Conservation (phyloP, 1,284 basidiomycete species). For the Heterobasidion annosum region DNA sequence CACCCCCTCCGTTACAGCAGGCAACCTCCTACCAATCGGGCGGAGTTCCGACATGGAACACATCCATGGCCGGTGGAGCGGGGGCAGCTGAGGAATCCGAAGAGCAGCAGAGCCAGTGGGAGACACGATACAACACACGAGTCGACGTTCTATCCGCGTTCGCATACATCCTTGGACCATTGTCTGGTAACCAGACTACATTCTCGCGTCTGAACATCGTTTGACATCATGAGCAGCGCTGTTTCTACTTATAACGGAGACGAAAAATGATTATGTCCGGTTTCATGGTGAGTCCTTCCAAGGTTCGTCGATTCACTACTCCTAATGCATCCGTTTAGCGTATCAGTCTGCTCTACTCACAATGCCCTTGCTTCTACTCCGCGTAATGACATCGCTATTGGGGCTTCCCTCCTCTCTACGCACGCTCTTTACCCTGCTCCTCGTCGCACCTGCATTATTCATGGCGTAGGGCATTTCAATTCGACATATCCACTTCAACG, state of each 20-base stretch:
- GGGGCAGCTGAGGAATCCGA: slow-evolving; percentile 34
- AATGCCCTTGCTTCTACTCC: slow-evolving; percentile 52
- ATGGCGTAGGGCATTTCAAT: slow-evolving; percentile 43
- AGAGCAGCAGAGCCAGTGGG: slow-evolving; percentile 57
- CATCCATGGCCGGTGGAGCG: slow-evolving; percentile 31
- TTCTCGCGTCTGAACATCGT: not conserved
- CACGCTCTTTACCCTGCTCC: slow-evolving; percentile 34
- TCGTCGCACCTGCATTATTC: slow-evolving; percentile 32
- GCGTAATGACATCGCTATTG: slow-evolving; percentile 48
- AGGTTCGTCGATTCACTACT: slow-evolving; percentile 1
- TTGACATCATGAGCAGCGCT: slow-evolving; percentile 40
- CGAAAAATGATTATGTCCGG: slow-evolving; percentile 72
- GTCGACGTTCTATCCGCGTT: slow-evolving; percentile 64
- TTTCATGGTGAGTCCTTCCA: slow-evolving; percentile 53
- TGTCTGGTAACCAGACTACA: slow-evolving; percentile 44
- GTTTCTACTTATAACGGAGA: slow-evolving; percentile 64
- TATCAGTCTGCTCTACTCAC: slow-evolving; percentile 75
- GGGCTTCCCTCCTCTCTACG: slow-evolving; percentile 39
- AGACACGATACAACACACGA: slow-evolving; percentile 61
- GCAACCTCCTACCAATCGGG: slow-evolving; percentile 64
- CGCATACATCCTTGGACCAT: slow-evolving; percentile 64
- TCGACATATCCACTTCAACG: not conserved
- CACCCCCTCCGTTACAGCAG: slow-evolving; percentile 23
- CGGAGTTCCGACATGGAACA: slow-evolving; percentile 48
- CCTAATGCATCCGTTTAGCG: slow-evolving; percentile 31